phyloP scores from a whole-genome alignment of 2,329 filamentous ascomycete genomes.

The Pseudocercospora vitis region DNA sequence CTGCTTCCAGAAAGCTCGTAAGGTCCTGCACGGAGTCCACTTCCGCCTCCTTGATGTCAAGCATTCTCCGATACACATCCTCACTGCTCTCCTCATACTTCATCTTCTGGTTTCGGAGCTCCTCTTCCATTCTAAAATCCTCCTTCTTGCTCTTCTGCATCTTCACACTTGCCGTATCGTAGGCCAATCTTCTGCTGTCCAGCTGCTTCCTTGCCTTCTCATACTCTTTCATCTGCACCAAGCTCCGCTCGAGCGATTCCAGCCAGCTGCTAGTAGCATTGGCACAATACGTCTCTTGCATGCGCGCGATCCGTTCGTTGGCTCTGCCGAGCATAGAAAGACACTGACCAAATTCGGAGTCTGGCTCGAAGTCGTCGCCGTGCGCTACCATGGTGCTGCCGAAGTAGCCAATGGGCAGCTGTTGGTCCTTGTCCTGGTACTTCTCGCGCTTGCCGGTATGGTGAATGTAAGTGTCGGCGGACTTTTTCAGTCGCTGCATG shows the following conservation, averaged over 20 bases:
- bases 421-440: constrained; percentile 84
- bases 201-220: constrained; percentile 92
- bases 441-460: constrained; percentile 82
- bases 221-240: constrained; percentile 97
- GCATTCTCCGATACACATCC: constrained; percentile 87
- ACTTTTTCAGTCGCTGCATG: constrained; percentile 84
- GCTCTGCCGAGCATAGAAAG: constrained; percentile 76
- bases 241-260: constrained; percentile 83
- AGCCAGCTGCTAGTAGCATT: constrained; percentile 82
- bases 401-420: constrained; percentile 73
- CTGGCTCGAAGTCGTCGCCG: constrained; percentile 86
- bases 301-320: constrained; percentile 81
- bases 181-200: constrained; percentile 82
- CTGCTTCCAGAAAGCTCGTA: constrained; percentile 78
- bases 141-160: constrained; percentile 93
- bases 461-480: constrained; percentile 83
- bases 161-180: constrained; percentile 85
- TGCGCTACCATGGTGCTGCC: constrained; percentile 84
- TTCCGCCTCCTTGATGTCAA: constrained; percentile 93
- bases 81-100: constrained; percentile 97
- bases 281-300: constrained; percentile 79
- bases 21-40: constrained; percentile 78
- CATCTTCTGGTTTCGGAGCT: constrained; percentile 83
- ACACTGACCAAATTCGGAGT: constrained; percentile 89
- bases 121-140: constrained; percentile 89